phyloP scores from a whole-genome alignment of 208 protist species.

The Kentomonas sorsogonicus region DNA sequence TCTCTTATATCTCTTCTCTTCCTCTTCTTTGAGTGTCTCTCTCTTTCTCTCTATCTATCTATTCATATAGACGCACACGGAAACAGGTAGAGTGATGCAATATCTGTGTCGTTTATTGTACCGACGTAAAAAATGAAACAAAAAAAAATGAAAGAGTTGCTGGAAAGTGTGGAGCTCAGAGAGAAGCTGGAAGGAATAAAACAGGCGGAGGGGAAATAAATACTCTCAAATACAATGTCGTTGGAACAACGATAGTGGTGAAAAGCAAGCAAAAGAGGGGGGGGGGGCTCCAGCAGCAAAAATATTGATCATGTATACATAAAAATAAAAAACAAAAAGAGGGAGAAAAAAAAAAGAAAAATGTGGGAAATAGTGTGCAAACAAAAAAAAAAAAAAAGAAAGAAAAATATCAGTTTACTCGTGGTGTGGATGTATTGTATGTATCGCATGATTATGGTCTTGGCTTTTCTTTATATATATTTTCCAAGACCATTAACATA shows the following conservation, averaged over 20 bases:
- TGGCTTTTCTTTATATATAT: not conserved
- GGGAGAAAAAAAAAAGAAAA: not conserved
- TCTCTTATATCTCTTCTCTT: not conserved
- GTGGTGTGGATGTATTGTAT: no score
- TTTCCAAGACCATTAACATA: not conserved
- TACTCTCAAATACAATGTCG: not conserved
- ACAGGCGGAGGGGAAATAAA: not conserved
- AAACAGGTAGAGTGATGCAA: no score
- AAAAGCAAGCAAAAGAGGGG: no score
- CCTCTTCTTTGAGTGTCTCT: no score
- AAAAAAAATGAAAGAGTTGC: no score
- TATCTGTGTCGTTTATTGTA: no score
- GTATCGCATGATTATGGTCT: not conserved
- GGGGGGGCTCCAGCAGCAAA: no score
- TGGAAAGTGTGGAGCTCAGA: no score
- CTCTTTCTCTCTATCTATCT: not conserved
- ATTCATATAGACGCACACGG: slow-evolving; percentile 1
- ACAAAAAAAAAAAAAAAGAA: slow-evolving; percentile 2
- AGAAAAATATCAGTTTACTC: no score
- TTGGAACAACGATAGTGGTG: not conserved
- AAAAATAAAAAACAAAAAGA: slow-evolving; percentile 3
- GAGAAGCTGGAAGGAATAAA: no score
- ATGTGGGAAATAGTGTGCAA: not conserved
- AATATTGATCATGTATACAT: no score
- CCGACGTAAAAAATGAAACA: no score